Base-by-base conservation (phyloP, 352 stramenopile genomes). In the Pythium diclinum region DNA sequence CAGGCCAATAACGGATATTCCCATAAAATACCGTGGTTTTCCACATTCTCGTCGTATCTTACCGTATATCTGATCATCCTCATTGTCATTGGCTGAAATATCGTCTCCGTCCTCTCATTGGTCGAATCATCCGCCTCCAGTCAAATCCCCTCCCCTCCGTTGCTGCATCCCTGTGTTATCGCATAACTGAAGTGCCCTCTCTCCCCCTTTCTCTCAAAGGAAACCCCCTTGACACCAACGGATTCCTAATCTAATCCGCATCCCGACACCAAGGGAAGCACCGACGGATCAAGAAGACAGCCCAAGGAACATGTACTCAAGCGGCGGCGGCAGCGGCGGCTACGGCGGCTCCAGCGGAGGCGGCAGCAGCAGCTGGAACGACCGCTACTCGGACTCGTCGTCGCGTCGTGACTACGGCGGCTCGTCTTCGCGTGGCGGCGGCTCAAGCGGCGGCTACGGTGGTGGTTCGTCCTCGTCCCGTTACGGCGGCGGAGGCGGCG, bases 341-440 rank as follows among this genome's bases (percentile, higher is more conserved):
- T 56, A 71, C 60, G 47, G 60, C 40, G 58, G 62, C 61, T 28
- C 17, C 44, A 51, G 44, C 40, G 67, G 40, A 3, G 68, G 59
- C 40, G 58, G 65, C 51, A 68, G 73, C 62, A 77, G 76, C 69
- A 79, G 72, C 69, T 81, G 78, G 68, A 73, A 76, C 60, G 82
- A 91, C 67, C 75, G 82, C 68, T 79, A 91, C 73, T 73, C 69
- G 65, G 82, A 93, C 63, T 91, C 81, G 63, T 93, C 82, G 42
- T 91, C 82, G 59, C 84, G 82, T 69, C 82, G 38, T 33, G 80
- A 87, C 62, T 84, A 87, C 54, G 70, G 74, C 65, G 59, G 57
- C 10, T 73, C 62, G 17, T 79, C 72, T 3, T 74, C 56, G 21
- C 59, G 69, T 17, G 76, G 75, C 42, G 68, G 73, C 16, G 62